phyloP scores from a whole-genome alignment of 352 stramenopile genomes.

The Saprolegnia diclina region DNA sequence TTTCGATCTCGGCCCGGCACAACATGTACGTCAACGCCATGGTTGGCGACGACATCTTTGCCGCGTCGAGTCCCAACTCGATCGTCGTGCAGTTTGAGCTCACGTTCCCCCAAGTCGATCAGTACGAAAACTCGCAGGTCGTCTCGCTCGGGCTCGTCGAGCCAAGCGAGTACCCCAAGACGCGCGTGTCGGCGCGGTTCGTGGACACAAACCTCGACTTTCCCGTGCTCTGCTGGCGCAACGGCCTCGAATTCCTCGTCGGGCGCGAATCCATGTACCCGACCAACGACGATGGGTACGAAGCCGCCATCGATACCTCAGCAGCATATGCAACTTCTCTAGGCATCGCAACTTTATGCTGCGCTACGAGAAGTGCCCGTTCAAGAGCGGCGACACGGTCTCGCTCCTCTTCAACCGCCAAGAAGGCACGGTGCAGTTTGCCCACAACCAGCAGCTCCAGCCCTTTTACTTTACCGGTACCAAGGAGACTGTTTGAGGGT shows the following conservation, averaged over 20 bases:
- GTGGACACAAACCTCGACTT: constrained; percentile 23
- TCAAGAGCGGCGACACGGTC: constrained; percentile 24
- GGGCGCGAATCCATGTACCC: constrained; percentile 12
- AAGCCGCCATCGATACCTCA: background rate
- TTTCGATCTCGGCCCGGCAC: constrained; percentile 9
- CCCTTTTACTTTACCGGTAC: constrained; percentile 26
- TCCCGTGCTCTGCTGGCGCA: constrained; percentile 24
- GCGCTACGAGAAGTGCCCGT: constrained; percentile 7
- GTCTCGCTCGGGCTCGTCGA: constrained; percentile 20
- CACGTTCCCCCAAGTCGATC: constrained; percentile 1
- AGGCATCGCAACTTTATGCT: constrained; percentile 1
- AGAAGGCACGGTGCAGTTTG: constrained; percentile 24
- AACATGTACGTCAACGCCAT: constrained; percentile 18
- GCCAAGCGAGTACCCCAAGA: constrained; percentile 25
- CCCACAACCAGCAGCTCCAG: constrained; percentile 23
- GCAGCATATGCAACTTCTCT: background rate
- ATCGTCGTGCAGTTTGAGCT: constrained; percentile 25
- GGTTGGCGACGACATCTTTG: constrained; percentile 21
- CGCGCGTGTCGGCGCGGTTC: constrained; percentile 18
- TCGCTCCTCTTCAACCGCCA: constrained; percentile 22
- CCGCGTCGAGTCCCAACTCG: background rate
- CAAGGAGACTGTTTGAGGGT: background rate
- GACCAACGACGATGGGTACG: constrained; percentile 5
- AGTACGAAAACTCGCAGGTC: constrained; percentile 8
- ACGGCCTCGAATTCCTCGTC: constrained; percentile 22